phyloP scores from a whole-genome alignment of 2,329 filamentous ascomycete genomes.

The Emergomyces orientalis region DNA sequence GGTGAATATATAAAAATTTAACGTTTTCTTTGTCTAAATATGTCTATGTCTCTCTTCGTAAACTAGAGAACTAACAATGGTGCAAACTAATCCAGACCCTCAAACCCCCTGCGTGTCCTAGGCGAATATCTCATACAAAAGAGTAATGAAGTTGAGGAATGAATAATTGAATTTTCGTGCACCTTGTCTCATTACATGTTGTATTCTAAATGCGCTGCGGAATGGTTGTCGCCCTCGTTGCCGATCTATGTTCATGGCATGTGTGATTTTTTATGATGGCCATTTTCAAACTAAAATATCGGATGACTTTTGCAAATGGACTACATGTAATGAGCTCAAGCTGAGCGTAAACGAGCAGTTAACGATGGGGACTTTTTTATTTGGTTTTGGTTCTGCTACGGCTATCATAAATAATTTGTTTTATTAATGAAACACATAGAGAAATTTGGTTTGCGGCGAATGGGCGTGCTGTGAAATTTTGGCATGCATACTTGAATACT shows the following conservation, averaged over 20 bases:
- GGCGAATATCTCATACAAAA: slow-evolving; percentile 62
- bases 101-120: slow-evolving; percentile 58
- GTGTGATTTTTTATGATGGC: background rate
- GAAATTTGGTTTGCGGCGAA: background rate
- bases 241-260: background rate
- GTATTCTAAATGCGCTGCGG: background rate
- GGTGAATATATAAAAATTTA: background rate
- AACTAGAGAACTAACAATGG: background rate
- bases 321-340: background rate
- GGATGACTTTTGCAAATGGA: background rate
- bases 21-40: background rate
- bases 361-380: background rate
- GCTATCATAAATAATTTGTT: background rate
- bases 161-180: background rate
- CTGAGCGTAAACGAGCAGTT: background rate
- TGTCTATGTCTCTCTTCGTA: background rate
- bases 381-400: background rate
- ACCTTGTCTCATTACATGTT: background rate
- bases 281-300: background rate
- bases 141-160: slow-evolving; percentile 54
- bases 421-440: background rate
- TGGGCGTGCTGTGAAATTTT: background rate
- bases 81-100: slow-evolving; percentile 41
- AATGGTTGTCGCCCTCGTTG: background rate
- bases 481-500: background rate